phyloP scores from a whole-genome alignment of 108 stramenopile genomes.

The Nitzschia sp. region DNA sequence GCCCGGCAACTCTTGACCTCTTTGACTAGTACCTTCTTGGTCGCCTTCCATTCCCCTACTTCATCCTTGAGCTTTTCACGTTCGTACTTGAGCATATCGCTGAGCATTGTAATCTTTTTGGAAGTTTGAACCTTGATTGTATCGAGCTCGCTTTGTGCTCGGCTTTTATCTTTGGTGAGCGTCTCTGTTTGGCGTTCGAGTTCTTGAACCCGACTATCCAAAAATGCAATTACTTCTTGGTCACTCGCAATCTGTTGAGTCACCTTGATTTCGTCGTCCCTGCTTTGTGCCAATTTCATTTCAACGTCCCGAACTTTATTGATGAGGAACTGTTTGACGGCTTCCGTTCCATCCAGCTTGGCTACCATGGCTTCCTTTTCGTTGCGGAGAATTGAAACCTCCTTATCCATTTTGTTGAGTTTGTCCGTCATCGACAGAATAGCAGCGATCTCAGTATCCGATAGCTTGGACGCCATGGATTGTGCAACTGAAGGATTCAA shows the following conservation, averaged over 20 bases:
- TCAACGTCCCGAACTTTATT: conserved; percentile 74
- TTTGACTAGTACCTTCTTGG: conserved; percentile 84
- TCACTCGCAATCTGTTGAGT: conserved; percentile 74
- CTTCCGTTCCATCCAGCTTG: conserved; percentile 72
- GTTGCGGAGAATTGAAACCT: conserved; percentile 38
- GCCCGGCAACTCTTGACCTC: conserved; percentile 82
- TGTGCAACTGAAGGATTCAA: conserved; percentile 72
- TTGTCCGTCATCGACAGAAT: conserved; percentile 85
- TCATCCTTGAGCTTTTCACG: conserved; percentile 67
- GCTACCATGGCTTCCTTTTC: conserved; percentile 71
- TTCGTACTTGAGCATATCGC: conserved; percentile 82
- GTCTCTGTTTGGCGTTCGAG: conserved; percentile 54
- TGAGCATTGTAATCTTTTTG: conserved; percentile 65
- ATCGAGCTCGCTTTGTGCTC: conserved; percentile 39
- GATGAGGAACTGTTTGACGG: conserved; percentile 78
- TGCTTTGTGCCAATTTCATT: conserved; percentile 35
- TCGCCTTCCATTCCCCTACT: conserved; percentile 76
- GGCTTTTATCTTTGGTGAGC: conserved; percentile 43
- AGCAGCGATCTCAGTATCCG: conserved; percentile 76
- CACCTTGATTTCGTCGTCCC: conserved; percentile 60
- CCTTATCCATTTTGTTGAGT: conserved; percentile 59
- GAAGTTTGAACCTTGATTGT: conserved; percentile 42
- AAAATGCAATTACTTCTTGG: conserved; percentile 90
- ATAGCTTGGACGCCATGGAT: conserved; percentile 80
- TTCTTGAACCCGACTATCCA: conserved; percentile 79